A percentile compares a stretch with the other conserved stretches of the same genome.
Conservation (phyloP, 257 asterid genomes). For the Nicotiana noctiflora region DNA sequence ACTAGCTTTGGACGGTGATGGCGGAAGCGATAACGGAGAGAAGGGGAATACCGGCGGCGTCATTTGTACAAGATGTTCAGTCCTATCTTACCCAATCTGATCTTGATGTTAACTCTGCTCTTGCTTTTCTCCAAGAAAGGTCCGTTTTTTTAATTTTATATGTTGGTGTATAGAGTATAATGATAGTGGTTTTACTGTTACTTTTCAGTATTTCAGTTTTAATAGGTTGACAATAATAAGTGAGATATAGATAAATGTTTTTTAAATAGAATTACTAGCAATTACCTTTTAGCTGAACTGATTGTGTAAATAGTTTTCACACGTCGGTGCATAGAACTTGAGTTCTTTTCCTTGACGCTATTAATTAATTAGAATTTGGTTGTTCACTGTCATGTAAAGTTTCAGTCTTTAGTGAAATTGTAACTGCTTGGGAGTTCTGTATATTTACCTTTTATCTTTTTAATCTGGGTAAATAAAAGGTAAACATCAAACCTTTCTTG, state of each 20-base stretch:
- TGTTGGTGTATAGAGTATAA: neutral
- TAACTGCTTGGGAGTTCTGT: neutral
- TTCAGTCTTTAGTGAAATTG: neutral
- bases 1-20: neutral
- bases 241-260: no score
- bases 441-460: neutral
- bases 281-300: no score
- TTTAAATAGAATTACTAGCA: no score
- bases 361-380: neutral
- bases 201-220: neutral
- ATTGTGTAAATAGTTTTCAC: no score
- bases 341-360: no score
- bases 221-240: neutral
- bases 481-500: neutral
- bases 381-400: neutral
- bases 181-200: neutral
- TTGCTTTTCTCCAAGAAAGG: constrained; percentile 93
- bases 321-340: no score
- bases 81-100: constrained; percentile 63
- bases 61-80: constrained; percentile 89
- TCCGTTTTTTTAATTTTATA: neutral
- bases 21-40: constrained; percentile 42
- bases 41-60: constrained; percentile 88
- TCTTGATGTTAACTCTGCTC: constrained; percentile 75
- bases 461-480: neutral